phyloP scores from a whole-genome alignment of 1,284 basidiomycete genomes.

The Tilletia indica region DNA sequence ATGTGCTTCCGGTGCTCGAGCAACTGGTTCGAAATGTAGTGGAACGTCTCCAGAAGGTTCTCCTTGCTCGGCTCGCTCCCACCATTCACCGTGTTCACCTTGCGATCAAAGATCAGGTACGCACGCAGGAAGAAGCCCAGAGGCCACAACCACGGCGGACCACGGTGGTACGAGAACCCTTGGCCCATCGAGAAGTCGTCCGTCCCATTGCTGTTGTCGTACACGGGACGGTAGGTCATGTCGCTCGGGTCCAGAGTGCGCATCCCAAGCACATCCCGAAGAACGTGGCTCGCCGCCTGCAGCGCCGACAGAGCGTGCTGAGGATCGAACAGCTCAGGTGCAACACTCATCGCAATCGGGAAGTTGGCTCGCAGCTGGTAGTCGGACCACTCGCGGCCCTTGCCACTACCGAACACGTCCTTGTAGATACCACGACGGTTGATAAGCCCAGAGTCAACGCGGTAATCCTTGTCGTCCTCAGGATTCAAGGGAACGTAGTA shows the following conservation, averaged over 20 bases:
- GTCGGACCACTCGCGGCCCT: slow-evolving; percentile 77
- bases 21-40: slow-evolving; percentile 38
- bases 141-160: slow-evolving; percentile 90
- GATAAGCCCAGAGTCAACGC: slow-evolving; percentile 70
- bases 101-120: slow-evolving; percentile 61
- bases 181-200: slow-evolving; percentile 28
- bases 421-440: slow-evolving; percentile 96
- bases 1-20: slow-evolving; percentile 41
- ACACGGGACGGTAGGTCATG: slow-evolving; percentile 47
- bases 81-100: slow-evolving; percentile 19
- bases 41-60: slow-evolving; percentile 27
- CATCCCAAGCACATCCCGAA: slow-evolving; percentile 46
- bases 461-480: slow-evolving; percentile 70
- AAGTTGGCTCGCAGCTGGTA: slow-evolving; percentile 84
- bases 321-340: slow-evolving; percentile 87
- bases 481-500: slow-evolving; percentile 87
- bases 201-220: slow-evolving; percentile 43
- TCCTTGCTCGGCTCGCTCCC: slow-evolving; percentile 21
- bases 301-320: slow-evolving; percentile 69
- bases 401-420: slow-evolving; percentile 72
- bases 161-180: slow-evolving; percentile 46
- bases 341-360: slow-evolving; percentile 88
- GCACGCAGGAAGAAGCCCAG: slow-evolving; percentile 92
- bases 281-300: slow-evolving; percentile 38
- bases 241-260: slow-evolving; percentile 47